These are phyloP conservation scores for Juncus inflexus DNA, from an alignment of 176 grass and related monocot genomes.

Conservation along the genomic window DNA sequence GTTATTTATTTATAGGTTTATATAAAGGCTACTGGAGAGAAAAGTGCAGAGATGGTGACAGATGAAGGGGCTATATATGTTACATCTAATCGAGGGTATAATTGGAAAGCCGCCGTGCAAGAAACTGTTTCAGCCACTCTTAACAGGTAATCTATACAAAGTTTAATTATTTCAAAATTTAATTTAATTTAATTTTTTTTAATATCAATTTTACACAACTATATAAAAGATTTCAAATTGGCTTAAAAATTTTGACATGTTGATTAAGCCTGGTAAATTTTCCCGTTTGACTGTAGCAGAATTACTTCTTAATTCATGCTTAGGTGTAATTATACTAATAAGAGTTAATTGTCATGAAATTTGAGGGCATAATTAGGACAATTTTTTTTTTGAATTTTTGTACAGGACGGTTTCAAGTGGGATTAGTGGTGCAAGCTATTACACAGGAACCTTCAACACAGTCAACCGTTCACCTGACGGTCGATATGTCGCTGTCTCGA, in stretches of 20 bases:
- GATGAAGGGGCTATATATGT: conserved; percentile 94
- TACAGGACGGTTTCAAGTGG: conserved; percentile 99
- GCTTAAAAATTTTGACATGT: conserved; percentile 1
- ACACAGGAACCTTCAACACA: conserved; percentile 94
- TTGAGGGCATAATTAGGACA: background rate
- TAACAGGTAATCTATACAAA: conserved; percentile 52
- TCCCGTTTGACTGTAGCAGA: background rate
- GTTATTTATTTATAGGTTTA: conserved; percentile 48
- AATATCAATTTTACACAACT: too few relatives aligned
- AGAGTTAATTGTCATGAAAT: background rate
- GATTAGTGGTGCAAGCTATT: conserved; percentile 96
- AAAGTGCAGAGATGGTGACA: conserved; percentile 97
- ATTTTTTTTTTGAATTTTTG: conserved; percentile 27
- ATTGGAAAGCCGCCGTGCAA: conserved; percentile 98
- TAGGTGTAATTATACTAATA: background rate
- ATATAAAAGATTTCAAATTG: background rate
- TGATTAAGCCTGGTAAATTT: background rate
- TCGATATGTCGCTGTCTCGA: conserved; percentile 84
- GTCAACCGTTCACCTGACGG: conserved; percentile 86
- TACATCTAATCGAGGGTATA: conserved; percentile 96
- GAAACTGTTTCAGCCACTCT: conserved; percentile 95
- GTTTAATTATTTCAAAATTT: too few relatives aligned
- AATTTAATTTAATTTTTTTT: too few relatives aligned
- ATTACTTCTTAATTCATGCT: background rate
- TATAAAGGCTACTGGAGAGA: conserved; percentile 84